Conservation (phyloP, 305 asterid genomes). For the Plantago rigida region DNA sequence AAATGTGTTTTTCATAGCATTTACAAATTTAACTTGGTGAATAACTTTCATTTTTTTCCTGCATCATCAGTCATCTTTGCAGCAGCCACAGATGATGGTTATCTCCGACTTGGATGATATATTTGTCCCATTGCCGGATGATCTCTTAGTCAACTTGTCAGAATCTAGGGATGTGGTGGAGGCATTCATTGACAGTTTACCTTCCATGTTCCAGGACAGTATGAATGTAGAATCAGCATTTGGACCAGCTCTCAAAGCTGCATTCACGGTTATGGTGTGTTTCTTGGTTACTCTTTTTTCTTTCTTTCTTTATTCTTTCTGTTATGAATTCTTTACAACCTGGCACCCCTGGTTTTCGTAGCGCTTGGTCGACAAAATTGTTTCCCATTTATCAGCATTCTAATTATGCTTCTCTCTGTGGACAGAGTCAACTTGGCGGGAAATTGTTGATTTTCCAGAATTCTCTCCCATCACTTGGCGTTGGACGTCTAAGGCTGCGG, state of each 20-base stretch:
- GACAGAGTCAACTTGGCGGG: slow-evolving; percentile 92
- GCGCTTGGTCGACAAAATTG: neutral
- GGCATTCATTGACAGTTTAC: slow-evolving; percentile 85
- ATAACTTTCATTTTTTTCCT: slow-evolving; percentile 30
- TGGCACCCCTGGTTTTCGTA: too few relatives aligned
- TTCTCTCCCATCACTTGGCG: slow-evolving; percentile 85
- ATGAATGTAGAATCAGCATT: slow-evolving; percentile 92
- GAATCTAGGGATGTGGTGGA: slow-evolving; percentile 91
- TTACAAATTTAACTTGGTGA: slow-evolving; percentile 18
- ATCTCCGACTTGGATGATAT: slow-evolving; percentile 90
- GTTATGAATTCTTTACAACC: slow-evolving; percentile 5
- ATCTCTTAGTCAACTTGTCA: slow-evolving; percentile 91
- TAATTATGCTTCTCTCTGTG: slow-evolving; percentile 29
- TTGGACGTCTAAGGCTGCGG: slow-evolving; percentile 83
- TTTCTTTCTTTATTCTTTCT: slow-evolving; percentile 22
- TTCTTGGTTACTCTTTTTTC: too few relatives aligned
- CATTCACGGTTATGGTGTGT: slow-evolving; percentile 86
- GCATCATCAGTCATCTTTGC: slow-evolving; percentile 68
- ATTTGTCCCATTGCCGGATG: slow-evolving; percentile 92
- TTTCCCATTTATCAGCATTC: slow-evolving; percentile 19
- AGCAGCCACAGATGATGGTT: slow-evolving; percentile 98
- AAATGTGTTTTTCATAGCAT: slow-evolving; percentile 7
- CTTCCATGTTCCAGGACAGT: slow-evolving; percentile 80
- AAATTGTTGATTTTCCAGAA: slow-evolving; percentile 87
- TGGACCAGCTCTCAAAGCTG: slow-evolving; percentile 98